A percentile compares a stretch with the other conserved stretches of the same genome.
Conservation (phyloP, 768 basidiomycete genomes). For the Boletus rubroflammeus region DNA sequence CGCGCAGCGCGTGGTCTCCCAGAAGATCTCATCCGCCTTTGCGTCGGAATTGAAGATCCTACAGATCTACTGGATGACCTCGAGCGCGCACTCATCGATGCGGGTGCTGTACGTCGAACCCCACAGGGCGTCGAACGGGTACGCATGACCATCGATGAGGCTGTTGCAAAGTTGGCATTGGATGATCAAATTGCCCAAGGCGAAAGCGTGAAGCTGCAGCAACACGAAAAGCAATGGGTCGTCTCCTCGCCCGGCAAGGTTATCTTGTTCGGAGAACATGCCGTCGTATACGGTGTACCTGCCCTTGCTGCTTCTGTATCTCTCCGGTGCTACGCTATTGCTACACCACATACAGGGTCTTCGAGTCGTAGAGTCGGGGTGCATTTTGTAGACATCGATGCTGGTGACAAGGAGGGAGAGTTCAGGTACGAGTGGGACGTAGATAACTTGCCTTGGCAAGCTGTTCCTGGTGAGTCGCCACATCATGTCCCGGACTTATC, state of each 20-base stretch:
- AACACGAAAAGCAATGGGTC: constrained; percentile 62
- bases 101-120: constrained; percentile 76
- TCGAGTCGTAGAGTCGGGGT: constrained; percentile 48
- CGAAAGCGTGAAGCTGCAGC: neutral
- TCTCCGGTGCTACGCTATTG: constrained; percentile 88
- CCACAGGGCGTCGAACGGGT: constrained; percentile 40
- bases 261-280: constrained; percentile 97
- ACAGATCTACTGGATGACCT: constrained; percentile 93
- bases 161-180: constrained; percentile 64
- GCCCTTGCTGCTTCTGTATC: constrained; percentile 94
- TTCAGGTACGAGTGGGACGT: constrained; percentile 83
- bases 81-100: constrained; percentile 86
- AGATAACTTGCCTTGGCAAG: constrained; percentile 74
- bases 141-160: constrained; percentile 50
- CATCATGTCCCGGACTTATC: neutral
- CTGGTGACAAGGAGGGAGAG: constrained; percentile 24
- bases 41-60: constrained; percentile 97
- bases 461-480: constrained; percentile 41
- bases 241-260: constrained; percentile 97
- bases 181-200: constrained; percentile 24
- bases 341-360: constrained; percentile 65
- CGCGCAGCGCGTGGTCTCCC: constrained; percentile 95
- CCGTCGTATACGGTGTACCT: constrained; percentile 97
- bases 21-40: constrained; percentile 97
- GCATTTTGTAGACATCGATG: constrained; percentile 72